phyloP scores from a whole-genome alignment of 495 filamentous ascomycete genomes.

The Hypoxylon crocopeplum region DNA sequence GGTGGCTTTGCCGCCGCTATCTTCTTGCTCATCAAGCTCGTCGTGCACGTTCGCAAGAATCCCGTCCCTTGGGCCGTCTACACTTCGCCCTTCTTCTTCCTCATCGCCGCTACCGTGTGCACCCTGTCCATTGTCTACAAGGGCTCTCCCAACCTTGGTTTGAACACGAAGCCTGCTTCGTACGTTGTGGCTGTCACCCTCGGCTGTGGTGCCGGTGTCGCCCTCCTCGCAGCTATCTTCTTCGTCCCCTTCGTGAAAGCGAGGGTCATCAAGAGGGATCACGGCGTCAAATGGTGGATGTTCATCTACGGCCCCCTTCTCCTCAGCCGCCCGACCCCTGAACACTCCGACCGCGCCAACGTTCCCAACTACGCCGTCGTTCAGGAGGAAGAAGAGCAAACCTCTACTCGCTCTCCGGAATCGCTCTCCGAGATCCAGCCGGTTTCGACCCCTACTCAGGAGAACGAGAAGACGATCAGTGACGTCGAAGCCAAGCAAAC shows the following conservation, averaged over 20 bases:
- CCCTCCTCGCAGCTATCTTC: conserved; percentile 60
- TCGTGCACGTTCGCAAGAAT: conserved; percentile 64
- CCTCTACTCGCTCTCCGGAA: conserved; percentile 21
- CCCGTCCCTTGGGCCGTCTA: conserved; percentile 64
- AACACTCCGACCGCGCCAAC: conserved; percentile 49
- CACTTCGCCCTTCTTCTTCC: conserved; percentile 65
- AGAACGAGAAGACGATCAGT: conserved; percentile 54
- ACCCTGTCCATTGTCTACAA: conserved; percentile 70
- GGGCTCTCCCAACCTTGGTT: conserved; percentile 62
- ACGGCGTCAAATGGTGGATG: conserved; percentile 60
- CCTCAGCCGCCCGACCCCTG: conserved; percentile 52
- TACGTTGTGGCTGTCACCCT: conserved; percentile 64
- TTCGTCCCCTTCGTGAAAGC: conserved; percentile 65
- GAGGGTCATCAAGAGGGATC: conserved; percentile 62
- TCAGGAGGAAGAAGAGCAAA: conserved; percentile 32
- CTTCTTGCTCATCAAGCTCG: conserved; percentile 66
- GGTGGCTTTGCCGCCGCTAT: conserved; percentile 62
- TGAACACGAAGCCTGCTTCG: conserved; percentile 62
- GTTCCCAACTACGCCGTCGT: conserved; percentile 47
- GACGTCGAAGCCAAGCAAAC: conserved; percentile 50
- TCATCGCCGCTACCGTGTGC: conserved; percentile 63
- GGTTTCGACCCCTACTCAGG: conserved; percentile 1
- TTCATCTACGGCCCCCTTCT: conserved; percentile 61
- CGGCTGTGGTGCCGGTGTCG: conserved; percentile 59
- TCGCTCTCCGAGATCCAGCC: conserved; percentile 22